Evolutionary conservation across 192 early-diverging fungal species (phyloP).

Genomic region (Entomortierella lignicola): DNA sequence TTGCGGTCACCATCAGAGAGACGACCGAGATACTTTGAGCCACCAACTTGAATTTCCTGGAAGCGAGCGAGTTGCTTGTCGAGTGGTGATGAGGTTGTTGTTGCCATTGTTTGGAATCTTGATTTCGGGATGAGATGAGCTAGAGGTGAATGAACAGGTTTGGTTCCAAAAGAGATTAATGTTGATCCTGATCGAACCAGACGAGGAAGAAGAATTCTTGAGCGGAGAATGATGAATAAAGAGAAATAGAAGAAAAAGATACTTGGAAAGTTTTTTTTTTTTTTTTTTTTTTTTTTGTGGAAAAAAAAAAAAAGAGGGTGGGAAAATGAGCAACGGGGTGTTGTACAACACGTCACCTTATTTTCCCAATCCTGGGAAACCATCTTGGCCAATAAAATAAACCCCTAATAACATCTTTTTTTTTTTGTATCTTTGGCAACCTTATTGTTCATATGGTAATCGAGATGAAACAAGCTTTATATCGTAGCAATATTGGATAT

Average conservation of each 20-base stretch:
- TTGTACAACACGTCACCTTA: too few species aligned
- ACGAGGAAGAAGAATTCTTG: slow-evolving; percentile 5
- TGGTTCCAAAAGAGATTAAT: slow-evolving; percentile 7
- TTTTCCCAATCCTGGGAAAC: too few species aligned
- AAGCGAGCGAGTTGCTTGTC: slow-evolving; percentile 52
- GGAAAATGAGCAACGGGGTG: neutral
- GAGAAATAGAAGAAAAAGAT: neutral
- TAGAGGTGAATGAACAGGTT: neutral
- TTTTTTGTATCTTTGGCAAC: neutral
- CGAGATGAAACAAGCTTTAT: too few species aligned
- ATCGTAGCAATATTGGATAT: too few species aligned
- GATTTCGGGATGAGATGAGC: neutral
- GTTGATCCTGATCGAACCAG: slow-evolving; percentile 15
- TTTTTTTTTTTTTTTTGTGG: neutral
- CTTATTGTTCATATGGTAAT: too few species aligned
- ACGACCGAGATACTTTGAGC: slow-evolving; percentile 63
- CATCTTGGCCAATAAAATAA: too few species aligned
- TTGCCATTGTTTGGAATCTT: slow-evolving; percentile 7
- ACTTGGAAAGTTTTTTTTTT: slow-evolving; percentile 1
- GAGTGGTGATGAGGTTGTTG: slow-evolving; percentile 16
- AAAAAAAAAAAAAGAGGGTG: neutral
- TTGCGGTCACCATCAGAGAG: slow-evolving; percentile 66
- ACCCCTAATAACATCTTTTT: neutral
- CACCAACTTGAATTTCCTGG: slow-evolving; percentile 48
- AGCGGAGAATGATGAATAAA: slow-evolving; percentile 24